Evolutionary conservation across 805 yeast genomes (phyloP), one percentile per base, ranked within the genome.

Genomic region (Torulaspora maleeae): DNA sequence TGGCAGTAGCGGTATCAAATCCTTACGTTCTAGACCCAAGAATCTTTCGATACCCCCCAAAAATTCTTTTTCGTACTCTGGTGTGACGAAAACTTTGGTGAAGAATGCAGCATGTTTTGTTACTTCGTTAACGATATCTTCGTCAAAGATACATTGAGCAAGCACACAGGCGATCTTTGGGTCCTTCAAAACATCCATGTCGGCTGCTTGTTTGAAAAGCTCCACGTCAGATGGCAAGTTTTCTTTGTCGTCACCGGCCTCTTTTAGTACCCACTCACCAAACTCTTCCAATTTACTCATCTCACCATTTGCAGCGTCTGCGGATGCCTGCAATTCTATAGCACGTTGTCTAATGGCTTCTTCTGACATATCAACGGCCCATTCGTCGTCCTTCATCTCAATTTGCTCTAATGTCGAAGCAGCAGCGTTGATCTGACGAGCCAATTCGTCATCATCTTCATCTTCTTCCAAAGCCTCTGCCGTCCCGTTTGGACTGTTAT

Each of bases 281-380:
- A 86, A 84, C 60, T 83, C 82, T 52, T 82, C 84, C 66, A 79
- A 83, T 47, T 74, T 73, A 50, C 72, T 58, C 43, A 66, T 60
- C 49, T 70, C 75, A 48, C 73, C 76, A 45, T 67, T 68, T 44
- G 63, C 56, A 33, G 53, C 67, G 54, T 58, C 67, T 48, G 76
- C 65, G 48, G 78, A 71, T 19, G 82, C 88, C 68, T 88, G 95
- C 54, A 89, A 75, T 66, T 86, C 95, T 58, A 80, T 72, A 36
- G 95, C 96, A 71, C 99, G 86, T 37, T 86, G 88, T 63, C 84
- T 82, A 53, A 91, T 87, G 47, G 98, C 98, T 71, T 89, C 98
- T 67, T 86, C 93, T 39, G 95, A 86, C 78, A 90, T 87, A 68
- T 91, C 99, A 35, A 90, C 96, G 15, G 96, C 88, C 98, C 98